Base-by-base conservation (phyloP, 257 asterid species). In the Phtheirospermum japonicum region DNA sequence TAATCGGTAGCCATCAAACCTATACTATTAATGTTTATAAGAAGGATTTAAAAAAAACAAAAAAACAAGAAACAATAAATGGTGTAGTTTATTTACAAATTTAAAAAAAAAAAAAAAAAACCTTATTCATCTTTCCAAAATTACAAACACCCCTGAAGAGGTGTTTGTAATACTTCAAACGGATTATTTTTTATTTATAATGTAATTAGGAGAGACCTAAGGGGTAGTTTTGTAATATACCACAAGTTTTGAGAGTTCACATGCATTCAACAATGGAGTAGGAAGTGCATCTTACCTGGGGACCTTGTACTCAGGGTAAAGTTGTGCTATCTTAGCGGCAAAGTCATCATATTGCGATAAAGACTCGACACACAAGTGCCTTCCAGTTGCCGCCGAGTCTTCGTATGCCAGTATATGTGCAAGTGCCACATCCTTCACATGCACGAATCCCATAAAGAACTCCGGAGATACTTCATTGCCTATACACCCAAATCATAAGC, bases 331-430 rank as follows among this genome's bases (percentile, higher is more conserved):
- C 79, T 80, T 84, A 68, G 95, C 85, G 14, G 91, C 95, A 59
- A 90, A 80, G 67, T 88, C 96, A 11, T 90, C 87, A 51, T 69
- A 90, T 45, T 78, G 94, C 68, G 89, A 59, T 64, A 85, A 77
- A 62, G 91, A 83, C 78, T 90, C 95, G 37, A 84, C 80, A 57
- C 98, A 88, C 66, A 85, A 0, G 75, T 90, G 94, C 73, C 98
- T 75, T 66, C 95, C 98, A 10, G 73, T 76, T n/a, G 96, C 83
- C 11, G 86, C 70, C 48, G 74, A 58, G 82, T 83, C 83, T 61
- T 88, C 98, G 32, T 90, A 90, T 19, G 75, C 84, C 76, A 84
- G 65, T 51, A 88, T 70, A 74, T 90, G 98, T 10, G 98, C 95
- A 61, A 82, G 77, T 42, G 96, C 96, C 42, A 84, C 92, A 56